Evolutionary conservation across 306 rosid genomes (phyloP).

Genomic region (Alnus rubra): DNA sequence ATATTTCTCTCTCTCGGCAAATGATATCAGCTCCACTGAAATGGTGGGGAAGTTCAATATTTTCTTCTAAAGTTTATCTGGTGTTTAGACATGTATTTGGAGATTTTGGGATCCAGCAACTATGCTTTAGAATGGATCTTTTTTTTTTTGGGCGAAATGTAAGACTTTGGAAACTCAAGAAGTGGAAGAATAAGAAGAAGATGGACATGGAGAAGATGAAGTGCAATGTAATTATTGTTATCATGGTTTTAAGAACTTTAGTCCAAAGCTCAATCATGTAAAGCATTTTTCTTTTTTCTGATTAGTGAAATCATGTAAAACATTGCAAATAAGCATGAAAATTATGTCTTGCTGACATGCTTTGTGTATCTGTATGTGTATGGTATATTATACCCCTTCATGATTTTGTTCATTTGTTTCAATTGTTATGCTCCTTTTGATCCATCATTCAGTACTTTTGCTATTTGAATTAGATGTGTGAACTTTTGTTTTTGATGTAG

Average conservation of each 20-base stretch:
- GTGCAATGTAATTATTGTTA: too few relatives aligned
- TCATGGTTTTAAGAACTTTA: background rate
- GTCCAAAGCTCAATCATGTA: background rate
- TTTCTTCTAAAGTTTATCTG: background rate
- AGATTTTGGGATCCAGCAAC: background rate
- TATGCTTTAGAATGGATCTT: background rate
- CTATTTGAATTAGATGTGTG: background rate
- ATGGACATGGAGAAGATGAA: too few relatives aligned
- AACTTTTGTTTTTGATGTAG: background rate
- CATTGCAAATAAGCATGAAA: too few relatives aligned
- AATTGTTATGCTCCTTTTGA: background rate
- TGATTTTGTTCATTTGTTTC: background rate
- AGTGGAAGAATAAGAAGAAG: background rate
- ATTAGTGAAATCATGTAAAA: background rate
- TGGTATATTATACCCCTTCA: background rate
- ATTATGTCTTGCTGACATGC: background rate
- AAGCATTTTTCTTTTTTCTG: background rate
- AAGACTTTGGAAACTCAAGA: background rate
- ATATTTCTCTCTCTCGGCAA: background rate
- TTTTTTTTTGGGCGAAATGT: background rate
- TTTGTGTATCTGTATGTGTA: background rate
- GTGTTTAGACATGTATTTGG: conserved; percentile 2
- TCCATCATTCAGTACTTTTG: background rate
- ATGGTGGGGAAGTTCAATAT: background rate
- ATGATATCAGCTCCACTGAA: background rate